Base-by-base conservation (phyloP, 331 rosid genomes). In the Telfairia occidentalis region DNA sequence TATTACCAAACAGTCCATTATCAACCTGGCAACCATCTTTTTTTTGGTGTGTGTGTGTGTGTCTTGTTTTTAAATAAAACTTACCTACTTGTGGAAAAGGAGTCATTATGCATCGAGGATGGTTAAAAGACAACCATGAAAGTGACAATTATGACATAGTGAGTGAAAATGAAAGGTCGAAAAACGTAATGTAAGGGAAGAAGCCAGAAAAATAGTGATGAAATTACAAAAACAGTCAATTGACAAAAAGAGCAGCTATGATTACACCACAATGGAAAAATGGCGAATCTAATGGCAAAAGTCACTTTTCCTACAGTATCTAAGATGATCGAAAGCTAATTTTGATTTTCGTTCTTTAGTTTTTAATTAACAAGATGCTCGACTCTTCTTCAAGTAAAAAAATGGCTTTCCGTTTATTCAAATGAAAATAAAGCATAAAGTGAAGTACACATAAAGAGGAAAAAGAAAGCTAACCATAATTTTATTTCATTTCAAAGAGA, bases 211-310 rank as follows among this genome's bases (percentile, higher is more conserved):
- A 28, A 75, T 8, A 40, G 21, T 38, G 29, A 58, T 57, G 42
- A 15, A 15, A 74, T 26, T 16, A 57, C 40, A 38, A 15, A 13
- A n/a, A 57, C 24, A 57, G 42, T 38, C 66, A 38, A 42, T 18
- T 71, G 60, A 46, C 76, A 49, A 71, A 30, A 71, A 43, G 10
- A 29, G 76, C n/a, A 71, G 29, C 76, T 26, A 48, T 71, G 43
- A 71, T 71, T 71, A 70, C 38, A 18, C 2, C 38, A 26, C 40
- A 70, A 13, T 46, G 58, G 75, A 58, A 43, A 24, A 28, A 13
- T 70, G 60, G 23, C 60, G 29, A 49, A 71, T 48, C 76, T 71
- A 30, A 71, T 28, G 43, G 60, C 76, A 29, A 46, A 71, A 32
- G 40, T 32, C 8, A 30, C 34, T 67, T 67, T 48, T 48, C 60